Base-by-base conservation (phyloP, 1,139 yeast genomes). In the Saccharomyces hybrid region DNA sequence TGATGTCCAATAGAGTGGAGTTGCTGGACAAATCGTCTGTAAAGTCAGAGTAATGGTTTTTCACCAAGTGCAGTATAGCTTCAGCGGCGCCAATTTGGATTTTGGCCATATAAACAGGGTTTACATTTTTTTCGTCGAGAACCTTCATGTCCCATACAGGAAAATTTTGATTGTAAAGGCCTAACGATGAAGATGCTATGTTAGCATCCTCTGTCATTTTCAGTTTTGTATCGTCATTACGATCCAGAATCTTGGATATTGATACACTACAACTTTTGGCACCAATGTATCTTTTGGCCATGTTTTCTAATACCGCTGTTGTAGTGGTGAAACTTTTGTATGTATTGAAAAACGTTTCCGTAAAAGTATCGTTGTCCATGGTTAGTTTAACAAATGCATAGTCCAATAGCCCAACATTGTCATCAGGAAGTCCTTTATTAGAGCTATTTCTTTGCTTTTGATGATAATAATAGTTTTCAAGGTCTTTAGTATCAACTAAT, bases 41-140 rank as follows among this genome's bases (percentile, higher is more conserved):
- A 65, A 91, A 88, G 66, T 88, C 95, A 41, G 80, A 72, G 67
- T 86, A 89, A 65, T 87, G 88, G 61, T 86, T 84, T 52, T 82
- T 79, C 26, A 89, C 81, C 71, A 95, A 78, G 44, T 85, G 79
- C 52, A 83, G 80, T 56, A 89, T 75, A 0, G 90, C 88, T 65
- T 88, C 95, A 59, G 90, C 74, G 47, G 90, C 83, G 51, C 95
- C 95, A 54, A 86, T 78, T 65, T 90, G 96, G 53, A 90, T 87
- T 66, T 85, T 79, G 62, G 83, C 78, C 68, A 83, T 75, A 73
- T 79, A 74, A 65, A 81, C 26, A 2, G 51, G 51, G 55, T 80
- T 81, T 27, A 75, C 61, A 2, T 70, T 66, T 3, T 70, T 67
- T 21, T 69, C 66, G 44, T 66, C 59, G 3, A 56, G 54, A 9